Evolutionary conservation across 2,329 filamentous ascomycete genomes (phyloP), one percentile per base, ranked within the genome.

Genomic region (Fusarium kyushuense): DNA sequence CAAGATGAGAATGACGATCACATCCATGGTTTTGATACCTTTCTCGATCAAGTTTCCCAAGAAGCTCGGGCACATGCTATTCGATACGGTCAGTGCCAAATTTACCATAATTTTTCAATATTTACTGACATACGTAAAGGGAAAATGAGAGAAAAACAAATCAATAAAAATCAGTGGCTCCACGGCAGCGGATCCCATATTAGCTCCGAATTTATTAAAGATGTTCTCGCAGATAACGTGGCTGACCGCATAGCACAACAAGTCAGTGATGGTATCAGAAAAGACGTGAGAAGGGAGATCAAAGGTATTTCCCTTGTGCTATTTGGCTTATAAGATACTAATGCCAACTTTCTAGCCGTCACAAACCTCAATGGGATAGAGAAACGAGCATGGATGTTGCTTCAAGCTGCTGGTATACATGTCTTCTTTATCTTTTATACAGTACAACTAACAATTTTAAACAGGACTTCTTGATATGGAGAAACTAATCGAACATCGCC

Each of bases 401-500:
- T 72, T 2, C 69, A 72, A 47, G 54, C 58, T 41, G 59, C 66
- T 19, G 69, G 69, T 70, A 33, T 38, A 45, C 30, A n/a, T 7
- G 5, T 4, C 6, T 19, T 17, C 7, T 19, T 3, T 21, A 16
- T 11, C 9, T 2, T 13, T 19, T 17, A 14, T 14, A 23, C 1
- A 33, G 14, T 2, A n/a, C 41, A 6, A 14, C 43, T 70, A 10
- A 64, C 30, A 27, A 4, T 0, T 11, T 6, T 10, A 1, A 2
- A 6, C 14, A 72, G 69, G 69, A 1, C 67, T 72, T 21, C 54
- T 72, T 8, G 69, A 72, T 30, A 70, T 72, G 23, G 69, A 72
- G 13, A 72, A 58, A 32, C 13, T 72, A 12, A 67, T 72, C 8
- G 69, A 72, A n/a, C 69, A 72, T 52, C 69, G 69, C 1, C 51